These are phyloP conservation scores for Globisporangium carolinianum DNA, from an alignment of 352 stramenopile genomes.

Conservation along the genomic window DNA sequence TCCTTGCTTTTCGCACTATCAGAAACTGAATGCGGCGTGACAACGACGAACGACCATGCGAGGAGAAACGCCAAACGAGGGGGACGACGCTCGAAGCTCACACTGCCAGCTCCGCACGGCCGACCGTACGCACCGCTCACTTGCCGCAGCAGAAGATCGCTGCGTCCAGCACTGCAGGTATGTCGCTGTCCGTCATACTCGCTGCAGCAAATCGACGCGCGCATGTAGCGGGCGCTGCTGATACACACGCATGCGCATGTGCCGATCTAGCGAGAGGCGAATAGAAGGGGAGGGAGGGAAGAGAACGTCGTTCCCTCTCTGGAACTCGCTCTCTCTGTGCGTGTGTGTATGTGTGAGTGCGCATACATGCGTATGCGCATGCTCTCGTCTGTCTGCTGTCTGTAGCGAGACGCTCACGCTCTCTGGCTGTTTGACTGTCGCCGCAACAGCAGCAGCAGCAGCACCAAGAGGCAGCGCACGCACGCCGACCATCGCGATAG, in stretches of 20 bases:
- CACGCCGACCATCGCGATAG: not conserved
- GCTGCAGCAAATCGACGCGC: too few species aligned
- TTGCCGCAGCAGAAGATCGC: not conserved
- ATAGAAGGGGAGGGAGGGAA: not conserved
- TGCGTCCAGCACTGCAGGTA: not conserved
- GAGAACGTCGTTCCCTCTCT: not conserved
- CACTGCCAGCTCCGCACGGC: too few species aligned
- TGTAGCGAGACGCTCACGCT: slow-evolving; percentile 3
- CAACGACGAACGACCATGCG: slow-evolving; percentile 1
- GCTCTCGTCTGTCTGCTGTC: slow-evolving; percentile 6
- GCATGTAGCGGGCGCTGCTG: too few species aligned
- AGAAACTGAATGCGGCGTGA: not conserved
- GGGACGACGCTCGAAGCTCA: not conserved
- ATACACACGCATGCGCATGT: not conserved
- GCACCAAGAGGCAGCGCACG: not conserved
- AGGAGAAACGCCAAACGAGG: slow-evolving; percentile 1
- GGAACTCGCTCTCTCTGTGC: slow-evolving; percentile 14
- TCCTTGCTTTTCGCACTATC: not conserved
- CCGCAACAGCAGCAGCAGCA: not conserved
- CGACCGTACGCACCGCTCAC: too few species aligned
- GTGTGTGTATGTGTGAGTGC: not conserved
- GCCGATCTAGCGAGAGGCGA: not conserved
- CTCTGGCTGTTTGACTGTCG: not conserved
- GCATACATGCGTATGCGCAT: not conserved
- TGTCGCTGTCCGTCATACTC: not conserved